Evolutionary conservation across 495 filamentous ascomycete species (phyloP), one percentile per base, ranked within the genome.

Genomic region (Elaphomyces granulatus): DNA sequence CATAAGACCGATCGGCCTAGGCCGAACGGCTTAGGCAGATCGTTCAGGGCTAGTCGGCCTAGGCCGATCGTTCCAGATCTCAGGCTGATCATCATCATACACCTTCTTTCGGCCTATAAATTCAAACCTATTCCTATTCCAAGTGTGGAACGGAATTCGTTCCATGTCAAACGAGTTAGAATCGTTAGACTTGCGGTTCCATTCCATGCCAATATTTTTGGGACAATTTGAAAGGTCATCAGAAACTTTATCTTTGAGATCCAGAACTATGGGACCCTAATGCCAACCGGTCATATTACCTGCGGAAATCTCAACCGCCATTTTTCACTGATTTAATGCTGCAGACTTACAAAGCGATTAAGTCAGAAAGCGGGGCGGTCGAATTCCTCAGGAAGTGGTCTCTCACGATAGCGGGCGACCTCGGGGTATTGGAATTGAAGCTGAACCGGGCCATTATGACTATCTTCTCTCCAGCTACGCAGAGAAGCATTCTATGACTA

Each of bases 241-340:
- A 61, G 68, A 42, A 81, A 90, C 60, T 88, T 88, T 54, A 79
- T 76, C 55, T 90, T 90, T 61, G 83, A 80, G 61, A 88, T 90
- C 58, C 70, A 77, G 55, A 83, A 90, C 56, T 90, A 90, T 54
- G 83, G 83, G 41, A 90, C 43, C 73, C 87, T 43, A 90, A 88
- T 54, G 83, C 83, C 3, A 90, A 83, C n/a, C 74, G 83, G 33
- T 81, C 83, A 4, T 90, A 90, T 64, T 88, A 88, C 50, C 75
- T 88, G 30, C 75, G 71, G 37, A 71, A 84, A 36, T 83, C 84
- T 0, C 83, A 90, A 56, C 83, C 83, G 1, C 84, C 84, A 17
- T 87, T 90, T 59, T 64, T 90, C 15, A 88, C 84, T 14, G 84
- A 88, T 58, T 84, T 90, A 77, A 79, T 83, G 3, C 64, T 87